These are phyloP conservation scores for Thyridium curvatum DNA, from an alignment of 2,329 filamentous ascomycete genomes.

Conservation along the genomic window DNA sequence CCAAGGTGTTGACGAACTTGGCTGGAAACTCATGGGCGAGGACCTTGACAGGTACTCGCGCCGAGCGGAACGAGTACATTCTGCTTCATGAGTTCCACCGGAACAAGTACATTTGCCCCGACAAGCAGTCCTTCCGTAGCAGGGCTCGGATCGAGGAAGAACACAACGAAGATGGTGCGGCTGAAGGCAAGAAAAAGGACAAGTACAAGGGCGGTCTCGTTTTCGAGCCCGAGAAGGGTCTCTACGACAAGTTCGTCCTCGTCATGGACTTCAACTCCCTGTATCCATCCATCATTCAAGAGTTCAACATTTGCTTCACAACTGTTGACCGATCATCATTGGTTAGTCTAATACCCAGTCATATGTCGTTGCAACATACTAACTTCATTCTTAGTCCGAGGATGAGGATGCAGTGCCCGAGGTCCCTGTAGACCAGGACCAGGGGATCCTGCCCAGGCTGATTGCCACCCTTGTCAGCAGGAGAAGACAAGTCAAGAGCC, in stretches of 20 bases:
- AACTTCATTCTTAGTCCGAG: constrained; percentile 46
- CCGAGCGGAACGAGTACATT: constrained; percentile 99
- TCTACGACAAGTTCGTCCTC: constrained; percentile 96
- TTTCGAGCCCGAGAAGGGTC: constrained; percentile 93
- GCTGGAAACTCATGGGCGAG: constrained; percentile 98
- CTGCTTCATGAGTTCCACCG: constrained; percentile 91
- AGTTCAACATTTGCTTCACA: constrained; percentile 99
- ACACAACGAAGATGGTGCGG: constrained; percentile 51
- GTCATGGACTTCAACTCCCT: constrained; percentile 99
- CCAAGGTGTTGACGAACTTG: constrained; percentile 91
- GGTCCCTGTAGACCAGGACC: constrained; percentile 69
- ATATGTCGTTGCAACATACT: constrained; percentile 12
- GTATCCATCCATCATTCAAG: constrained; percentile 97
- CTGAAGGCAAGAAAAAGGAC: constrained; percentile 80
- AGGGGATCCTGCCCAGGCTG: constrained; percentile 81
- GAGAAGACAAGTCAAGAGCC: constrained; percentile 83
- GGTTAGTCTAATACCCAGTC: constrained; percentile 40
- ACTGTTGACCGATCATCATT: constrained; percentile 76
- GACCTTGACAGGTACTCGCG: constrained; percentile 89
- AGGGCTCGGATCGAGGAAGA: constrained; percentile 64
- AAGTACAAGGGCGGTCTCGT: constrained; percentile 98
- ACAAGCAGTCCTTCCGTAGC: constrained; percentile 79
- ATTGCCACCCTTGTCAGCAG: constrained; percentile 88
- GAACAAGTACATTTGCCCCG: constrained; percentile 96
- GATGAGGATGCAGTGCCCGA: constrained; percentile 87